Conservation (phyloP, 768 basidiomycete genomes). For the Tubosaeta sp. region DNA sequence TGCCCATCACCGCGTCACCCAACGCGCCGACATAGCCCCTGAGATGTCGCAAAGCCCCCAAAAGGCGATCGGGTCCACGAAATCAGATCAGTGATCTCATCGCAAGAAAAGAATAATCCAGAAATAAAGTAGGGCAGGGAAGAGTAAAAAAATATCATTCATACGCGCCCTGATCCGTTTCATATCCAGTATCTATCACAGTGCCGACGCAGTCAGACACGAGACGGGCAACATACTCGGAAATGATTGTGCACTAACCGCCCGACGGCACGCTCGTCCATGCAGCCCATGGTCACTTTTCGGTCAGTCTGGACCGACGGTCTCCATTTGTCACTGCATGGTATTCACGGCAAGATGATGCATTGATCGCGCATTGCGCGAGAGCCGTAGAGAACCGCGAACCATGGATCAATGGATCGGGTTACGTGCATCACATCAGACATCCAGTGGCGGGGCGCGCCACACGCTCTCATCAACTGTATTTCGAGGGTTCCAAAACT, state of each 20-base stretch:
- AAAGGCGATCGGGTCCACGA: background rate
- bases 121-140: background rate
- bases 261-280: background rate
- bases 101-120: background rate
- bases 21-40: background rate
- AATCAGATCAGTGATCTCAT: background rate
- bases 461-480: background rate
- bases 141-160: background rate
- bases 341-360: background rate
- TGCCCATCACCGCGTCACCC: background rate
- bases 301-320: background rate
- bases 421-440: background rate
- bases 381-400: background rate
- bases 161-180: background rate
- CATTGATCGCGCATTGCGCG: background rate
- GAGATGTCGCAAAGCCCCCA: background rate
- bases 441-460: background rate
- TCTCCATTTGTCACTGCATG: background rate
- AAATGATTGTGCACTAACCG: too few species aligned
- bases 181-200: background rate
- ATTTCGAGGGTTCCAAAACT: background rate
- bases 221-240: too few species aligned
- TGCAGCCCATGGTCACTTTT: background rate
- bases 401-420: background rate
- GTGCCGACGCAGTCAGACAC: background rate